These are phyloP conservation scores for Microcyclospora tardicrescens DNA, from an alignment of 2,329 filamentous ascomycete genomes.

Conservation along the genomic window DNA sequence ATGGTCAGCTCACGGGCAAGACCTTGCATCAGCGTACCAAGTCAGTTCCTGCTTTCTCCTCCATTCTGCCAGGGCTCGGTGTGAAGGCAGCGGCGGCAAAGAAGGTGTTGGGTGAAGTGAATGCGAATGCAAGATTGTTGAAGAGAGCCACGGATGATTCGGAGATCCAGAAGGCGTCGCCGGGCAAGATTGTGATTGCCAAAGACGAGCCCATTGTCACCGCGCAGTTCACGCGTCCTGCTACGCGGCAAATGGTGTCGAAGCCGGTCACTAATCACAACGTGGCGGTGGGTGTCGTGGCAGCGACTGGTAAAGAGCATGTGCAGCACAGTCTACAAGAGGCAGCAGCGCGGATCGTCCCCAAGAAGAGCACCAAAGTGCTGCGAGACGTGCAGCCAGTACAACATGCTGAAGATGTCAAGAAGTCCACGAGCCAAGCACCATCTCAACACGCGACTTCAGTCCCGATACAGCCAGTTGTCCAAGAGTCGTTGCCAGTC, in stretches of 20 bases:
- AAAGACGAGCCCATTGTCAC: constrained; percentile 25
- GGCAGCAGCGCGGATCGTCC: constrained; percentile 11
- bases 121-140: constrained; percentile 18
- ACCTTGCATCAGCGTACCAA: constrained; percentile 70
- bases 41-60: constrained; percentile 50
- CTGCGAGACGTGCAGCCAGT: constrained; percentile 13
- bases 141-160: constrained; percentile 43
- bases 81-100: constrained; percentile 52
- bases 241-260: constrained; percentile 42
- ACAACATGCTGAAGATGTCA: constrained; percentile 2
- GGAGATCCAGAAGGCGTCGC: constrained; percentile 36
- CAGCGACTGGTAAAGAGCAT: constrained; percentile 18
- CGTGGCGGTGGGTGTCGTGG: constrained; percentile 12
- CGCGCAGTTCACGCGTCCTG: constrained; percentile 38
- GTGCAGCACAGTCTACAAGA: constrained; percentile 9
- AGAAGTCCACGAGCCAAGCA: constrained; percentile 2
- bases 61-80: constrained; percentile 39
- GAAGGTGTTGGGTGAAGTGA: constrained; percentile 35
- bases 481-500: constrained; percentile 1
- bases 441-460: constrained; percentile 5
- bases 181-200: constrained; percentile 18
- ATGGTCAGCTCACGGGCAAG: constrained; percentile 39
- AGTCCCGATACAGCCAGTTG: neutral
- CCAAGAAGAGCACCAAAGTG: constrained; percentile 23
- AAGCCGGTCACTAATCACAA: constrained; percentile 25